A percentile compares a stretch with the other conserved stretches of the same genome.
Evolutionary conservation across 164 flowering plant species (phyloP).

Genomic region (Liquidambar formosana): DNA sequence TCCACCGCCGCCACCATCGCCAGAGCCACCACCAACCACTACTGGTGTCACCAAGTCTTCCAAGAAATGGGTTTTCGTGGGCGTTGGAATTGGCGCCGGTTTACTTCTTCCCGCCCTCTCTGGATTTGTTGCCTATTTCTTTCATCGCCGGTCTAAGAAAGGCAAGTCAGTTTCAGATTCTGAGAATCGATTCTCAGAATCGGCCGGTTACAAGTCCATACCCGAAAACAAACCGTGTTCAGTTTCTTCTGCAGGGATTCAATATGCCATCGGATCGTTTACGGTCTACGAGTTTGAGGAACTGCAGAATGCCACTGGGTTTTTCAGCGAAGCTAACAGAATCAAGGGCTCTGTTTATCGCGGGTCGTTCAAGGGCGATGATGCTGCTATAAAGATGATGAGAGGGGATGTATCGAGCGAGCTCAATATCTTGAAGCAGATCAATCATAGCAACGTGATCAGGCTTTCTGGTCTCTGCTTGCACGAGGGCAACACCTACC

Average conservation of each 20-base stretch:
- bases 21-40: constrained; percentile 15
- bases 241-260: constrained; percentile 36
- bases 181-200: background rate
- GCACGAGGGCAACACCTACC: no score
- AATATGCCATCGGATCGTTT: constrained; percentile 44
- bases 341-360: constrained; percentile 59
- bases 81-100: constrained; percentile 52
- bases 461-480: no score
- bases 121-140: constrained; percentile 27
- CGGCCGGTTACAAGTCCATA: constrained; percentile 10
- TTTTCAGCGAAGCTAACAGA: constrained; percentile 44
- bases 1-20: constrained; percentile 19
- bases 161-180: constrained; percentile 8
- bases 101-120: constrained; percentile 22
- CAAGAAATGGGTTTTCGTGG: constrained; percentile 53
- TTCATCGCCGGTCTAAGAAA: constrained; percentile 4
- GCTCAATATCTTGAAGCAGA: constrained; percentile 52
- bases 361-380: constrained; percentile 57
- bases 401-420: constrained; percentile 61
- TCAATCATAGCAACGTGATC: no score
- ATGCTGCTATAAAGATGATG: constrained; percentile 62
- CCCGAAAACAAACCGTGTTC: constrained; percentile 9
- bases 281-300: constrained; percentile 53
- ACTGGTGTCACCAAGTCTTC: constrained; percentile 14
- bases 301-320: no score